Conservation (phyloP, 1,284 basidiomycete genomes). For the Sphaerobolus stellatus region DNA sequence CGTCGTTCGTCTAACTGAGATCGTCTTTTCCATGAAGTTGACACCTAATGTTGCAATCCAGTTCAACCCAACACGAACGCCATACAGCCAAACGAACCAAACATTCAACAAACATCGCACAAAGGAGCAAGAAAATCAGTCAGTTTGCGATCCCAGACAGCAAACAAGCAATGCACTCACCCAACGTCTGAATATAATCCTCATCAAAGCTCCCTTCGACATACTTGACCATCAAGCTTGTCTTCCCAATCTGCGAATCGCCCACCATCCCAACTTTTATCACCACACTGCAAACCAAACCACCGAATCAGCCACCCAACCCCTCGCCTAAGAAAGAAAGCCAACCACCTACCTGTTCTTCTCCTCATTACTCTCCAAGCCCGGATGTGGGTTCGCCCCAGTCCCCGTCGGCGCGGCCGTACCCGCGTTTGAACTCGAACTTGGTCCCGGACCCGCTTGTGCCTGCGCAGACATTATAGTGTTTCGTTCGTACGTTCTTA, state of each 20-base stretch:
- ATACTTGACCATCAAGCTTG: conserved; percentile 97
- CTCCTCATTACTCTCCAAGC: conserved; percentile 66
- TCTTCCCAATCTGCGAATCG: conserved; percentile 98
- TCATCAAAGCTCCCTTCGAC: conserved; percentile 97
- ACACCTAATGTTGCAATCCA: too few relatives aligned
- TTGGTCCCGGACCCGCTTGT: conserved; percentile 5
- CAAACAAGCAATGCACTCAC: conserved; percentile 42
- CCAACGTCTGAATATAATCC: conserved; percentile 99
- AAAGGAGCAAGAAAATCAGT: conserved; percentile 15
- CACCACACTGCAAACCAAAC: conserved; percentile 64
- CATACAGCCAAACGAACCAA: not conserved
- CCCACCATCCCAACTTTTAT: conserved; percentile 99
- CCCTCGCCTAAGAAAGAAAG: not conserved
- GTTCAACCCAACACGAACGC: too few relatives aligned
- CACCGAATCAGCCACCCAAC: conserved; percentile 6
- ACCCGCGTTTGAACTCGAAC: not conserved
- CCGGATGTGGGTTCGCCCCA: conserved; percentile 24
- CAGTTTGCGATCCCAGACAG: not conserved
- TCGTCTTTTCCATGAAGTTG: conserved; percentile 99
- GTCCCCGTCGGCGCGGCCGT: not conserved
- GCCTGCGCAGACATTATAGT: too few relatives aligned
- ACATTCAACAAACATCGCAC: conserved; percentile 2
- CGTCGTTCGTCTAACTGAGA: conserved; percentile 94
- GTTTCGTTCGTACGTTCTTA: too few relatives aligned
- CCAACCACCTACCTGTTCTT: conserved; percentile 60